A percentile compares a stretch with the other conserved stretches of the same genome.
Conservation (phyloP, 139 green algal species). For the Chlamydomonas asymmetrica region DNA sequence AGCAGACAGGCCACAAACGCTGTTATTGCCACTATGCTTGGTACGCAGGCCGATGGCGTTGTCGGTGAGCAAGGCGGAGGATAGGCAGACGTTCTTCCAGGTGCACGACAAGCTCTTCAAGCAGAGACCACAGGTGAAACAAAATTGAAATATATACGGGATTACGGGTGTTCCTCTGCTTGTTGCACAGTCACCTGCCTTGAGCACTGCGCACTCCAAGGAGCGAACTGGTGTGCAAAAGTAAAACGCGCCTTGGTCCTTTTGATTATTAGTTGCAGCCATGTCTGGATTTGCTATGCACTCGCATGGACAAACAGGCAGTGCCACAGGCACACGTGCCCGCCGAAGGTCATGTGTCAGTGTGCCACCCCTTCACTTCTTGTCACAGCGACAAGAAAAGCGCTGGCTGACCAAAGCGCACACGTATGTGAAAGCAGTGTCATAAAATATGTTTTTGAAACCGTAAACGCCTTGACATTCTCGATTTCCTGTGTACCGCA, state of each 20-base stretch:
- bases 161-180: background rate
- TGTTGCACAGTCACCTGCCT: background rate
- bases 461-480: background rate
- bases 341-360: too few relatives aligned
- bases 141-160: too few relatives aligned
- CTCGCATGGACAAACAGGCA: background rate
- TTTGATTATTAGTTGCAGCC: background rate
- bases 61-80: slow-evolving; percentile 9
- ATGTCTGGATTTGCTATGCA: background rate
- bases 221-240: background rate
- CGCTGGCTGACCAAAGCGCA: too few relatives aligned
- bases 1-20: background rate
- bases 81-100: background rate
- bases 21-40: too few relatives aligned
- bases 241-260: background rate
- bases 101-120: slow-evolving; percentile 36
- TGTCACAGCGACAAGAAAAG: background rate
- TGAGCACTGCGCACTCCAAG: background rate
- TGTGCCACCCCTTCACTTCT: background rate
- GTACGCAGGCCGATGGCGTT: slow-evolving; percentile 1
- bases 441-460: background rate
- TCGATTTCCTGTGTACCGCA: background rate
- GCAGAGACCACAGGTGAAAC: background rate
- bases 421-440: too few relatives aligned
- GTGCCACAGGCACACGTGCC: too few relatives aligned